Base-by-base conservation (phyloP, 1,284 basidiomycete genomes). In the Cronartium ribicola region DNA sequence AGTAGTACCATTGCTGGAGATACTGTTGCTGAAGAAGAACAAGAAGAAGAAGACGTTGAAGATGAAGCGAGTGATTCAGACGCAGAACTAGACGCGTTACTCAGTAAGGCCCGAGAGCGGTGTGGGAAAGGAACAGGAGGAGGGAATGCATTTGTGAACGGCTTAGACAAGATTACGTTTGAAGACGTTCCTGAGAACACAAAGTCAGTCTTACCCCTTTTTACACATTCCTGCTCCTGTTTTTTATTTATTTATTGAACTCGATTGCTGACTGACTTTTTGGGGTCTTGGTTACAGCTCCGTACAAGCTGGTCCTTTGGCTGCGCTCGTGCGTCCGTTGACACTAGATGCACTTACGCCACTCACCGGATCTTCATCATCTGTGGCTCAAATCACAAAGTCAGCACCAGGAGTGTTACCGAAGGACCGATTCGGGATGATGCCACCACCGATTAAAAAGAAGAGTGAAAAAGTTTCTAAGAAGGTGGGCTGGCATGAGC, bases 401-500 rank as follows among this genome's bases (percentile, higher is more conserved):
- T 13, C 3, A 51, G 48, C 14, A 51, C 20, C 20, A 51, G 14
- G 14, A 17, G 11, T 51, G 4, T 4, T 4, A 20, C 14, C 10
- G 20, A 51, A 51, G 20, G 48, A 51, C 20, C 4, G 3, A 11
- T 51, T 51, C 11, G 48, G 48, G 3, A 51, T 4, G 48, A 51
- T 51, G 48, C 48, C 48, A 51, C 48, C 48, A 4, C 48, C 48
- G 5, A 17, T 51, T 5, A 51, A 51, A 51, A 51, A 51, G 48
- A 51, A 51, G 10, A 4, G 3, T 4, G 48, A 51, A 5, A 51
- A 51, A 4, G n/a, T 55, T 8, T 17, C 22, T 36, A 59, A 68
- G 22, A 68, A 68, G 40, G 4, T 17, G 17, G 7, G 22, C 1
- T 72, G 69, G 69, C 62, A 64, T 43, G 63, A 64, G 13, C 60